Evolutionary conservation across 2,329 filamentous ascomycete genomes (phyloP).

Genomic region (Diaporthe ampelina): DNA sequence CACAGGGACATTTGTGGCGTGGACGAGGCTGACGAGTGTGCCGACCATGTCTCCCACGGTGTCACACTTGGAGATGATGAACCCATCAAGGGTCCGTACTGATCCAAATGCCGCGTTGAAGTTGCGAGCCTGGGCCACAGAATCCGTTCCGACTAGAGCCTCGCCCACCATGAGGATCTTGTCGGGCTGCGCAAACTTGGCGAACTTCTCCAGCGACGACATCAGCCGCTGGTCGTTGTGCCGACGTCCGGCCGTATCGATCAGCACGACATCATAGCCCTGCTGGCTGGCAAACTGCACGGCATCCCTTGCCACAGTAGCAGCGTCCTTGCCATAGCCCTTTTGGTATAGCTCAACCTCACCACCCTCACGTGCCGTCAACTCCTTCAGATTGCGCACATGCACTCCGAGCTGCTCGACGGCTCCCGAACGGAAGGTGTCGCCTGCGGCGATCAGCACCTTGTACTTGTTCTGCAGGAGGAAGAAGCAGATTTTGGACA

Average conservation of each 20-base stretch:
- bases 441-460: conserved; percentile 62
- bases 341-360: conserved; percentile 94
- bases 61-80: conserved; percentile 98
- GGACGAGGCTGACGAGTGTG: conserved; percentile 95
- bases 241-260: conserved; percentile 93
- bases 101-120: conserved; percentile 94
- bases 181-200: conserved; percentile 94
- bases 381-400: conserved; percentile 91
- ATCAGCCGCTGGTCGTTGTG: conserved; percentile 98
- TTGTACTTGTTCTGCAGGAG: conserved; percentile 94
- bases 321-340: conserved; percentile 97
- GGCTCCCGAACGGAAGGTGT: conserved; percentile 96
- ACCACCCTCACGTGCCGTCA: conserved; percentile 86
- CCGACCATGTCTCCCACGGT: conserved; percentile 99
- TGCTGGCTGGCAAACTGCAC: conserved; percentile 83
- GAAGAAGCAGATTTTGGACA: conserved; percentile 99
- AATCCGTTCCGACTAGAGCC: conserved; percentile 95
- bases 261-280: conserved; percentile 92
- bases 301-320: conserved; percentile 93
- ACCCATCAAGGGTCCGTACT: conserved; percentile 87
- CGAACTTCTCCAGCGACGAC: conserved; percentile 97
- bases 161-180: conserved; percentile 97
- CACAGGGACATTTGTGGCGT: conserved; percentile 96
- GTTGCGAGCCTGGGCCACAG: conserved; percentile 94
- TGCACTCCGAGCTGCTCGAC: conserved; percentile 98